Evolutionary conservation across 306 rosid genomes (phyloP), one percentile per base, ranked within the genome.

Genomic region (Sicyos edulis): DNA sequence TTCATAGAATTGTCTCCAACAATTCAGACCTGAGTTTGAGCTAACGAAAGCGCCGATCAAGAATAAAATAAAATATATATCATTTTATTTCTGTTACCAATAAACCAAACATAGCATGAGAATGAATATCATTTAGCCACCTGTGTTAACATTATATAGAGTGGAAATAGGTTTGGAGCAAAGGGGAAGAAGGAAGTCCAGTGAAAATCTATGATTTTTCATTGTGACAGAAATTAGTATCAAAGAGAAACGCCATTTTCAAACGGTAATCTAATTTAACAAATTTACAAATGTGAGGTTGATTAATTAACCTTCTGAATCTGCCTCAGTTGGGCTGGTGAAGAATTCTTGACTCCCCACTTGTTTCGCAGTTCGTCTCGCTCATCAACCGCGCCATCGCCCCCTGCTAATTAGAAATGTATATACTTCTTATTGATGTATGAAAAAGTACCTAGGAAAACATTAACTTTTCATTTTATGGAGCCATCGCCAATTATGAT

Each of bases 221-320:
- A 69, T 50, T n/a, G 54, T 4, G n/a, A 50, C 20, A 50, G 45
- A 22, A 69, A 69, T 69, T 69, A 50, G 56, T 69, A 24, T 7
- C 45, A 58, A 24, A 22, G 58, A 44, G 15, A 69, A 5, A 69
- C 73, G 45, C 45, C 73, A 24, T n/a, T 69, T 69, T 49, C 45
- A 69, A 14, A 49, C 40, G 21, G 37, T 67, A 20, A 67, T 47
- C 72, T 67, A 37, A 13, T 67, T 37, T 22, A 45, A 67, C 55
- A 37, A 67, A 67, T 67, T 44, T 67, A 22, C 72, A 49, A n/a
- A 14, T 24, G 71, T 66, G 72, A 57, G 45, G 16, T 49, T 68
- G 3, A 68, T 47, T 12, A 19, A 29, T 10, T 12, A 22, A 49
- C 73, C 58, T 14, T 68, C 8, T 40, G 45, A 6, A 40, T 40